Base-by-base conservation (phyloP, 176 grass and related monocot genomes). In the Eremochloa ophiuroides region DNA sequence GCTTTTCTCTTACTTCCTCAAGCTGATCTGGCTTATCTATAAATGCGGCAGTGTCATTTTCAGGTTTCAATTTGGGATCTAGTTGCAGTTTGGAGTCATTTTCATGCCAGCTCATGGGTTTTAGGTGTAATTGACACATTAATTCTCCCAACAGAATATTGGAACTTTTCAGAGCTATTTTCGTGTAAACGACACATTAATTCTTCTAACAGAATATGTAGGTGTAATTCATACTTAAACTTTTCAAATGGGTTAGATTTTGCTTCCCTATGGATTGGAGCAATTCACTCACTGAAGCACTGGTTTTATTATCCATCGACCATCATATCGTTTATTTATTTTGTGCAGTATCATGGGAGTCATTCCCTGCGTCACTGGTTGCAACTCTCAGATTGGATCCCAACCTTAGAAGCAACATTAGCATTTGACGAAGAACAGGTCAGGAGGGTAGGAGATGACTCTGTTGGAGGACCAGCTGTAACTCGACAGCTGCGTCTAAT, bases 331-430 rank as follows among this genome's bases (percentile, higher is more conserved):
- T 62, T 30, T 33, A 60, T 47, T 44, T 6, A 62, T 79, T 88
- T 44, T 78, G 74, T 87, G 76, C 78, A 95, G 95, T 98, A 98
- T 66, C 90, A 98, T 74, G 95, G 90, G 39, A 95, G 92, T 75
- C 94, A 93, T 87, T 95, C 95, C 13, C 65, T 98, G 75, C 85
- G 84, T 69, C 92, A 98, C 71, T 98, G 92, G 95, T 78, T 98
- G 75, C 88, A 95, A 84, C 90, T 95, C 74, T 95, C 90, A 5
- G 88, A 98, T 80, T 98, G 92, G 92, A 81, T 95, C 38, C 95
- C 95, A 71, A 93, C 90, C 60, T 87, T 98, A 47, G 92, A 98
- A 91, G 90, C 93, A 75, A 95, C 92, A 58, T 68, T 98, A 58
- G 88, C 92, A 62, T 66, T 98, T 60, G 90, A 95, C 38, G 90